phyloP scores from a whole-genome alignment of 352 stramenopile species.

The Plasmopara viticola region DNA sequence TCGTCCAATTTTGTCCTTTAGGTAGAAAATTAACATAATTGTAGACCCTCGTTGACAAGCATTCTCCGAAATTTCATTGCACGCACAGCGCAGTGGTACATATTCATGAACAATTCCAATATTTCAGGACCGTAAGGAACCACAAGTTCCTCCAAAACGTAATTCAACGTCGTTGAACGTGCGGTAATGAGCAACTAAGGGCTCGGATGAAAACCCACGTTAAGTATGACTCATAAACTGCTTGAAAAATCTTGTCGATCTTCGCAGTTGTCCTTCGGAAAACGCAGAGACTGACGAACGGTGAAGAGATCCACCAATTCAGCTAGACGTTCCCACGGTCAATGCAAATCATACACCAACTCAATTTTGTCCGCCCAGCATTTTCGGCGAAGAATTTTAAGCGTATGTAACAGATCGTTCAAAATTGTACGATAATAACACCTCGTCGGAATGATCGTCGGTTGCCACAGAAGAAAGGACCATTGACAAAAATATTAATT shows the following conservation, averaged over 20 bases:
- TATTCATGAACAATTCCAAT: slow-evolving; percentile 49
- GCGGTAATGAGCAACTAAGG: slow-evolving; percentile 41
- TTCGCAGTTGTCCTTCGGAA: slow-evolving; percentile 30
- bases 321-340: slow-evolving; percentile 53
- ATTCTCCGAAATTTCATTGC: slow-evolving; percentile 61
- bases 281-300: slow-evolving; percentile 38
- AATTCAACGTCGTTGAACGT: slow-evolving; percentile 26
- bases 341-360: slow-evolving; percentile 52
- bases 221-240: slow-evolving; percentile 56
- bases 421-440: slow-evolving; percentile 46
- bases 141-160: slow-evolving; percentile 52
- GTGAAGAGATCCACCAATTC: slow-evolving; percentile 48
- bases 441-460: slow-evolving; percentile 29
- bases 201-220: slow-evolving; percentile 56
- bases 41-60: slow-evolving; percentile 51
- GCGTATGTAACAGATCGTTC: slow-evolving; percentile 43
- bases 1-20: slow-evolving; percentile 41
- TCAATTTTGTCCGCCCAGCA: slow-evolving; percentile 73
- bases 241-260: slow-evolving; percentile 32
- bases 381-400: slow-evolving; percentile 49
- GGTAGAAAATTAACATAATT: slow-evolving; percentile 52
- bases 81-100: slow-evolving; percentile 68
- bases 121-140: slow-evolving; percentile 40
- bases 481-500: slow-evolving; percentile 62
- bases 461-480: slow-evolving; percentile 22